Evolutionary conservation across 164 flowering plant species (phyloP), one percentile per base, ranked within the genome.

Genomic region (Vitis labrusca): DNA sequence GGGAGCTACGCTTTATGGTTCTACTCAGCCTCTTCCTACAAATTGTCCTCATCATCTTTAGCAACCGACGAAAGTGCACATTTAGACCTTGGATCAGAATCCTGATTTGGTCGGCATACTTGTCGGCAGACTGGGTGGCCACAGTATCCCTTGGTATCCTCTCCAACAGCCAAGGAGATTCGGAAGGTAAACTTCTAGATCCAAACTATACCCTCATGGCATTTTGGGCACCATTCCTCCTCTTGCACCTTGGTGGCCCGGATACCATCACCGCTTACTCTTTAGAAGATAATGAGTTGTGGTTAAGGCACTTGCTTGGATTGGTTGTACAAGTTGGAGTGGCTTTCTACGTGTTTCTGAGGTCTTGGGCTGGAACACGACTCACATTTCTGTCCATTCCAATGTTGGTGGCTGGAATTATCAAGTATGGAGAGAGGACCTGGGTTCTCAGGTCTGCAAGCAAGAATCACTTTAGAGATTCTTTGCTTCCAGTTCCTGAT

Each of bases 241-340:
- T 78, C 0, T 2, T 73, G 19, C 81, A 78, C 27, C 68, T 81
- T 1, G 84, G 84, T 3, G 66, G 76, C 52, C 81, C 84, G 0
- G 79, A 73, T 29, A 47, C 68, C 66, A 80, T 80, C 37, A 80
- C 80, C 1, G 83, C 83, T 9, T 77, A 65, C 54, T 67, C 79
- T 9, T 29, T 75, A 3, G 79, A 70, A 60, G 84, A 77, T 52
- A 81, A 78, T 13, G 57, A 75, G 62, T 52, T 80, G 0, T 73
- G 83, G 66, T 15, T 66, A 7, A 70, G 81, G 30, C 79, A 77
- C 50, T n/a, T 75, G 1, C 66, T 75, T n/a, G 37, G 17, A 1
- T 49, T 60, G 0, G 17, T 63, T 8, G 11, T 67, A 30, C 77
- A 78, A 29, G n/a, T 62, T 8, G 59, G 19, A 3, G 23, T 48